Evolutionary conservation across 1,139 yeast genomes (phyloP).

Genomic region (Diutina siamensis): DNA sequence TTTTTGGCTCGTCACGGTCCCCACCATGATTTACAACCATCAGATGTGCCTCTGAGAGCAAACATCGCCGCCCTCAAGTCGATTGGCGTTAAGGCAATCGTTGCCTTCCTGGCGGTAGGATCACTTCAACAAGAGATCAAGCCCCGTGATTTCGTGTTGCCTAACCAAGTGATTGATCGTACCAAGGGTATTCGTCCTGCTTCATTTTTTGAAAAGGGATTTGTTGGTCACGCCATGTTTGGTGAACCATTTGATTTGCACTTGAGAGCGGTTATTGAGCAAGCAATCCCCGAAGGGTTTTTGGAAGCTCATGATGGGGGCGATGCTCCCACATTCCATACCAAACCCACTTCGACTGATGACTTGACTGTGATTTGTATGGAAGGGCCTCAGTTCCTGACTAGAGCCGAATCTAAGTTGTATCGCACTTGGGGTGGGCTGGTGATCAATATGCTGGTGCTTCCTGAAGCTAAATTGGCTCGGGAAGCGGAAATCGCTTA

Average conservation of each 20-base stretch:
- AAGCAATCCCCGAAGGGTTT: conserved; percentile 41
- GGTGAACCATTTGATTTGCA: conserved; percentile 90
- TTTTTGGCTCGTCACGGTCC: conserved; percentile 91
- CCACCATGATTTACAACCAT: conserved; percentile 79
- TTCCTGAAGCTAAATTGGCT: conserved; percentile 94
- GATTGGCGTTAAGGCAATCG: conserved; percentile 74
- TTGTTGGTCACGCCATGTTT: conserved; percentile 94
- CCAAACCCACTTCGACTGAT: conserved; percentile 40
- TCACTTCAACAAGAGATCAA: conserved; percentile 79
- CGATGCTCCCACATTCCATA: conserved; percentile 38
- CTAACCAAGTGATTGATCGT: conserved; percentile 91
- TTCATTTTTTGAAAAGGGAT: conserved; percentile 83
- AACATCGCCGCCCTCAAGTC: conserved; percentile 91
- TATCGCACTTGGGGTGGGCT: conserved; percentile 89
- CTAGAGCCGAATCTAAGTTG: conserved; percentile 90
- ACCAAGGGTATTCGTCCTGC: conserved; percentile 91
- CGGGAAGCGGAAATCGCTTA: conserved; percentile 94
- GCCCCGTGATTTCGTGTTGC: conserved; percentile 91
- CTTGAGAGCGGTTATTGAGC: conserved; percentile 53
- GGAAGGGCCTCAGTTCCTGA: conserved; percentile 98
- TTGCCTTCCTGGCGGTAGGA: conserved; percentile 95
- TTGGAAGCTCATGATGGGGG: conserved; percentile 36
- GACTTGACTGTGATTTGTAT: conserved; percentile 85
- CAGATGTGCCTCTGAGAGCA: conserved; percentile 88
- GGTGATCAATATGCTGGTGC: conserved; percentile 90